Conservation (phyloP, 2,329 filamentous ascomycete genomes). For the Lasiodiplodia gonubiensis region DNA sequence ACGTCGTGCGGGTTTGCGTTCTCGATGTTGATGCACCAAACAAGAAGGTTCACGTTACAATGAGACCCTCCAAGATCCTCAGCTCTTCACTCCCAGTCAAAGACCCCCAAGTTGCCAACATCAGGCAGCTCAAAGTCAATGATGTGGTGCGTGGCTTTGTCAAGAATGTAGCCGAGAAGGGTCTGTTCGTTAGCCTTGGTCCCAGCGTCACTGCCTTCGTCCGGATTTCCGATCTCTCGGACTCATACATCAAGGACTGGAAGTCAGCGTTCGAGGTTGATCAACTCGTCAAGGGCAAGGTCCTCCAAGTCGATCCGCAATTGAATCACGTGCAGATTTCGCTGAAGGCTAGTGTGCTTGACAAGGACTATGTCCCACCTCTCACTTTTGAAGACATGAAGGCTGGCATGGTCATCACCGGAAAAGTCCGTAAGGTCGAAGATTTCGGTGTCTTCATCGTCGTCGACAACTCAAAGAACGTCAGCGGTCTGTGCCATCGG, state of each 20-base stretch:
- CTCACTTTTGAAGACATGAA: slow-evolving; percentile 78
- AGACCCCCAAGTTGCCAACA: slow-evolving; percentile 77
- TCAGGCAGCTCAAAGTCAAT: slow-evolving; percentile 74
- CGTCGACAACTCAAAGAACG: slow-evolving; percentile 82
- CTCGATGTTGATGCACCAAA: slow-evolving; percentile 80
- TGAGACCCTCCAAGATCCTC: slow-evolving; percentile 84
- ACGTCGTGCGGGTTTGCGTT: slow-evolving; percentile 86
- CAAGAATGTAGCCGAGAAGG: slow-evolving; percentile 86
- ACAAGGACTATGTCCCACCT: slow-evolving; percentile 76
- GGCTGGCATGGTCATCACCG: slow-evolving; percentile 81
- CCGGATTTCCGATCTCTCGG: slow-evolving; percentile 85
- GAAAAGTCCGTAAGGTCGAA: slow-evolving; percentile 90
- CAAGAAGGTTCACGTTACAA: slow-evolving; percentile 82
- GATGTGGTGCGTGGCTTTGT: slow-evolving; percentile 90
- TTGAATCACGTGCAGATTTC: slow-evolving; percentile 81
- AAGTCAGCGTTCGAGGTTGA: slow-evolving; percentile 86
- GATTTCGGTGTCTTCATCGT: slow-evolving; percentile 95
- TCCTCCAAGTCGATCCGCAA: slow-evolving; percentile 72
- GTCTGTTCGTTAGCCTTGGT: slow-evolving; percentile 83
- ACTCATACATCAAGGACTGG: slow-evolving; percentile 94
- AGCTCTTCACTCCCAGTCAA: slow-evolving; percentile 81
- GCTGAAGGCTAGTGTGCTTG: slow-evolving; percentile 82
- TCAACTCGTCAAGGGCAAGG: slow-evolving; percentile 86
- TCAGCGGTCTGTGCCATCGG: slow-evolving; percentile 91
- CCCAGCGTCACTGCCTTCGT: slow-evolving; percentile 82